A percentile compares a stretch with the other conserved stretches of the same genome.
These are phyloP conservation scores for Chrysosporium keratinophilum DNA, from an alignment of 2,329 filamentous ascomycete species.

Conservation along the genomic window DNA sequence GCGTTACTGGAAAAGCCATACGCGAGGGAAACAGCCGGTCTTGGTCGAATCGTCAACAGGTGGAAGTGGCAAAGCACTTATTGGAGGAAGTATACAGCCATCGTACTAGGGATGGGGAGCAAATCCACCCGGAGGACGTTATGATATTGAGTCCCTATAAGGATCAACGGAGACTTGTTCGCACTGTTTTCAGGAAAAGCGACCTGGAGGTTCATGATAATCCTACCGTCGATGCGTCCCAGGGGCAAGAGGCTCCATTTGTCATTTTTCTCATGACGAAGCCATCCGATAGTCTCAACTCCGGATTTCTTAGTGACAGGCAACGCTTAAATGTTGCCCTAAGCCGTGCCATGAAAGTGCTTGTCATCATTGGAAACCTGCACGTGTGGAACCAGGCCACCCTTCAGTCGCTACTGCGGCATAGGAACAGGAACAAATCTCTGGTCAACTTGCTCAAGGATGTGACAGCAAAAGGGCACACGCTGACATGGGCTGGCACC, in stretches of 20 bases:
- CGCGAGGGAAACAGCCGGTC: neutral
- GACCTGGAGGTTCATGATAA: neutral
- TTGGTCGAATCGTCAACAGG: neutral
- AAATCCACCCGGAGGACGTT: constrained; percentile 1
- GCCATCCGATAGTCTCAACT: neutral
- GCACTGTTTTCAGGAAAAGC: neutral
- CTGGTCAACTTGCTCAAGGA: constrained; percentile 1
- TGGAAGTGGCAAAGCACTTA: neutral
- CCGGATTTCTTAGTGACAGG: constrained; percentile 7
- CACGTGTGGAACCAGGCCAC: neutral
- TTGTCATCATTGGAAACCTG: neutral
- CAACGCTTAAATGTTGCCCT: constrained; percentile 6
- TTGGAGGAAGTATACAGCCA: neutral
- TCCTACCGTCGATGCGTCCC: constrained; percentile 7
- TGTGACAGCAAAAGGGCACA: neutral
- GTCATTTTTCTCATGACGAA: constrained; percentile 12
- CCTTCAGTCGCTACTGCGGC: neutral
- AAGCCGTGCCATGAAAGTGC: constrained; percentile 2
- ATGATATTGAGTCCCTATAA: constrained; percentile 2
- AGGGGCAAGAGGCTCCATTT: constrained; percentile 10
- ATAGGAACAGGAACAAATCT: neutral
- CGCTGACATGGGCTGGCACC: neutral
- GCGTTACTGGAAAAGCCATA: neutral
- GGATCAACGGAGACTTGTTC: neutral
- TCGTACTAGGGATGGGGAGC: neutral